phyloP scores from a whole-genome alignment of 805 yeast species.

The Lachancea sp. region DNA sequence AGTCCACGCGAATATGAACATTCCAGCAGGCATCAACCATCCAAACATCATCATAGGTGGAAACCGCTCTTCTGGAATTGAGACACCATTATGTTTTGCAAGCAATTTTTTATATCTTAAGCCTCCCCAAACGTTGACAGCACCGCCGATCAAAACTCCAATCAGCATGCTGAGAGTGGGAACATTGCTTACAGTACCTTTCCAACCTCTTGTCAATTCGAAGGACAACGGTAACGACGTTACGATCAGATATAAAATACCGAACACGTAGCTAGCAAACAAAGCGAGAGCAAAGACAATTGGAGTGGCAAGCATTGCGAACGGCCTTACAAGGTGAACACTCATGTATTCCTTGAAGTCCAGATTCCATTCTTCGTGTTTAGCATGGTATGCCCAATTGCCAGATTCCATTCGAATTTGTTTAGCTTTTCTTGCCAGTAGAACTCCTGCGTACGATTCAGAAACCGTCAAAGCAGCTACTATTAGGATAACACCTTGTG shows the following conservation, averaged over 20 bases:
- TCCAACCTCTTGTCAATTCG: constrained; percentile 1
- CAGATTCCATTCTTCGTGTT: not conserved
- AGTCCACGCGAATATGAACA: constrained; percentile 51
- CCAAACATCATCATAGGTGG: constrained; percentile 54
- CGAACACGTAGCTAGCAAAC: not conserved
- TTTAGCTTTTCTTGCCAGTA: constrained; percentile 51
- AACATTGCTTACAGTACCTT: not conserved
- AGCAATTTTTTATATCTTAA: constrained; percentile 43
- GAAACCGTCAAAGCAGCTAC: constrained; percentile 37
- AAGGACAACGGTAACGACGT: not conserved
- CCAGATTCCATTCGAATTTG: constrained; percentile 35
- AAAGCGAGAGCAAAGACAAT: not conserved
- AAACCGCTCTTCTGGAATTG: constrained; percentile 50
- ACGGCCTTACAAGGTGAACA: not conserved
- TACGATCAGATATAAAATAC: not conserved
- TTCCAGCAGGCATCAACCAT: constrained; percentile 49
- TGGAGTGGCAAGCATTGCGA: constrained; percentile 1
- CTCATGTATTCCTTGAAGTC: not conserved
- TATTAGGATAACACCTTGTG: not conserved
- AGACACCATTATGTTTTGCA: constrained; percentile 40
- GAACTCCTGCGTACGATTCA: constrained; percentile 56
- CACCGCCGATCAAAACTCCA: constrained; percentile 10
- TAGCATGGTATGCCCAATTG: not conserved
- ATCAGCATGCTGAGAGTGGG: not conserved
- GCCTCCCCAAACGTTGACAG: constrained; percentile 44